Percentiles rank a stretch among this genome's conserved stretches.
Evolutionary conservation across 1,139 yeast species (phyloP).

Genomic region (Geotrichum europaeum): DNA sequence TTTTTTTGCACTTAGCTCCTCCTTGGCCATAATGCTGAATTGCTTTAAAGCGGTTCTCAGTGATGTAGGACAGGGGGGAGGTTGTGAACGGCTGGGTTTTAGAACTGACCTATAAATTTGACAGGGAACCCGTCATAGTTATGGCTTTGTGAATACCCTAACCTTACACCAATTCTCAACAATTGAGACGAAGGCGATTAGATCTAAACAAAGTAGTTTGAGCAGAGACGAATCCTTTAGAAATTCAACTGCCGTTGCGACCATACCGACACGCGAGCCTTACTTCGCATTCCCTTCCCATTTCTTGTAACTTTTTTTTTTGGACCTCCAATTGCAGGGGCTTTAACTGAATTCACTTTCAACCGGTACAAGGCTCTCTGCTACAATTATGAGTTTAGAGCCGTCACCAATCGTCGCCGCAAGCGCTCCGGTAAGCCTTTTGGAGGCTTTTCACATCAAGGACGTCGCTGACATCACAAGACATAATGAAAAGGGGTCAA

Average conservation of each 20-base stretch:
- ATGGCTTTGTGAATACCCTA: not conserved
- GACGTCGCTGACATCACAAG: not conserved
- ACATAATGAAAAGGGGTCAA: not conserved
- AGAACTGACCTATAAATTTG: not conserved
- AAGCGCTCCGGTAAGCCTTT: not conserved
- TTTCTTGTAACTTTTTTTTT: not conserved
- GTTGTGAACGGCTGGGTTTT: not conserved
- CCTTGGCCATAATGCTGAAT: constrained; percentile 16
- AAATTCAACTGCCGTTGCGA: too few relatives aligned
- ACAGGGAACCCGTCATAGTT: not conserved
- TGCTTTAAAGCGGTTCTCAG: not conserved
- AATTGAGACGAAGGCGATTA: too few relatives aligned
- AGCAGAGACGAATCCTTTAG: too few relatives aligned
- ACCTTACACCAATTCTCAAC: too few relatives aligned
- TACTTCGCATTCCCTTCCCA: not conserved
- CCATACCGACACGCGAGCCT: too few relatives aligned
- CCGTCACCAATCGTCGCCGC: not conserved
- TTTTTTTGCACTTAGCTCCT: constrained; percentile 26
- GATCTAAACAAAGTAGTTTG: too few relatives aligned
- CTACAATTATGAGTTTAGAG: not conserved
- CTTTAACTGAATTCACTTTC: not conserved
- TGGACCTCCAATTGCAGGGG: not conserved
- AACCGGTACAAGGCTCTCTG: not conserved
- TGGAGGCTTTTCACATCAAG: not conserved
- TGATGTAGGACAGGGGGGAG: not conserved